These are phyloP conservation scores for Kodamaea jinghongensis DNA, from an alignment of 805 yeast species.

Conservation along the genomic window DNA sequence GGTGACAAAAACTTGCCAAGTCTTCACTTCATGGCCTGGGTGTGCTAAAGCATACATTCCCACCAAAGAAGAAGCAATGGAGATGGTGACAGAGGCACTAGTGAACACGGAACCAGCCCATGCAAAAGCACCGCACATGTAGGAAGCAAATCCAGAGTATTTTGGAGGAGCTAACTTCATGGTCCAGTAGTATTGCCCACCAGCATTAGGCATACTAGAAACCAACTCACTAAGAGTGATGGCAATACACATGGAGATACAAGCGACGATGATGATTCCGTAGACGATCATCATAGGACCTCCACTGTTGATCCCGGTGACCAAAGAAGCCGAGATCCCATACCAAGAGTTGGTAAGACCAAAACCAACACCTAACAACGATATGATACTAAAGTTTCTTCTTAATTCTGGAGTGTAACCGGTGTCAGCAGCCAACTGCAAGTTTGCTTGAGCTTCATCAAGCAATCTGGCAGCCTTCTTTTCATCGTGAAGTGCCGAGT, in stretches of 20 bases:
- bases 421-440: conserved; percentile 26
- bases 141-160: conserved; percentile 49
- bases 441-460: conserved; percentile 22
- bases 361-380: conserved; percentile 57
- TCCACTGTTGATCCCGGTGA: conserved; percentile 54
- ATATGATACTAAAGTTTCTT: conserved; percentile 38
- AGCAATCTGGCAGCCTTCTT: conserved; percentile 11
- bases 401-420: conserved; percentile 27
- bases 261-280: conserved; percentile 52
- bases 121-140: conserved; percentile 59
- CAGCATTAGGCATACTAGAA: conserved; percentile 54
- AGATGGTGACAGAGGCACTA: conserved; percentile 55
- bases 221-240: conserved; percentile 52
- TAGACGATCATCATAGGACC: conserved; percentile 58
- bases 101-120: conserved; percentile 64
- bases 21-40: conserved; percentile 36
- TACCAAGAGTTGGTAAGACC: conserved; percentile 63
- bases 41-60: conserved; percentile 47
- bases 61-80: conserved; percentile 50
- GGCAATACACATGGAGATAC: conserved; percentile 47
- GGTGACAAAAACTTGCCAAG: conserved; percentile 56
- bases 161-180: conserved; percentile 50
- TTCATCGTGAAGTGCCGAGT: conserved; percentile 4
- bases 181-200: conserved; percentile 62
- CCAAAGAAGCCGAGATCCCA: conserved; percentile 55